Evolutionary conservation across 805 yeast genomes (phyloP).

Genomic region (Lipomyces mesembrius): DNA sequence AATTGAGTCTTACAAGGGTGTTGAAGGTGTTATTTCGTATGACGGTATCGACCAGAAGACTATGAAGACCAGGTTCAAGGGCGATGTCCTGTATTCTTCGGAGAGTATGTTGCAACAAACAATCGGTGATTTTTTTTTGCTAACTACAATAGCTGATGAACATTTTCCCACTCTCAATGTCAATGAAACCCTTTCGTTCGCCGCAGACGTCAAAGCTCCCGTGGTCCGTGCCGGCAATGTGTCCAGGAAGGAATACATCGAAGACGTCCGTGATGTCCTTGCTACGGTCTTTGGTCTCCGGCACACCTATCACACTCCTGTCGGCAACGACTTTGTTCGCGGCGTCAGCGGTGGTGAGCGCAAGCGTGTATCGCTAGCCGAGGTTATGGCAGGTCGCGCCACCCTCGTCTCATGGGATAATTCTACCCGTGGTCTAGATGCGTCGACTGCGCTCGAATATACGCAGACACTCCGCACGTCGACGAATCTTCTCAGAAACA

Average conservation of each 20-base stretch:
- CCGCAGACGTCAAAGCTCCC: constrained; percentile 72
- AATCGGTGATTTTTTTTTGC: neutral
- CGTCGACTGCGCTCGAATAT: constrained; percentile 81
- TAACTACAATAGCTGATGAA: constrained; percentile 54
- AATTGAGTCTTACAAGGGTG: constrained; percentile 54
- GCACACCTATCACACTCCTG: constrained; percentile 52
- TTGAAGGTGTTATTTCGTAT: constrained; percentile 61
- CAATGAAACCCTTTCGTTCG: constrained; percentile 71
- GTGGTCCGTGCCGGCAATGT: constrained; percentile 54
- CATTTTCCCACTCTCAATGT: constrained; percentile 81
- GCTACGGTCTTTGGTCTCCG: constrained; percentile 53
- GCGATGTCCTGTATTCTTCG: constrained; percentile 50
- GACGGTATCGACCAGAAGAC: constrained; percentile 65
- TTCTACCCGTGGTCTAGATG: constrained; percentile 83
- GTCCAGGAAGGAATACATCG: constrained; percentile 58
- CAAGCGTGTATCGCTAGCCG: constrained; percentile 82
- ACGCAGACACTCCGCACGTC: constrained; percentile 66
- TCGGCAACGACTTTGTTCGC: constrained; percentile 54
- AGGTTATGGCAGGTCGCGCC: constrained; percentile 69
- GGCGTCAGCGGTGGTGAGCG: constrained; percentile 73
- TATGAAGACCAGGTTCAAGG: constrained; percentile 61
- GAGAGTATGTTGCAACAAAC: constrained; percentile 30
- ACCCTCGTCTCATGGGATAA: constrained; percentile 76
- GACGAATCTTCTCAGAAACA: constrained; percentile 57
- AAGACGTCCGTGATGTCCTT: constrained; percentile 77